Percentiles rank a stretch among this genome's conserved stretches.
These are phyloP conservation scores for Bacidia gigantensis DNA, from an alignment of 495 filamentous ascomycete genomes.

Conservation along the genomic window DNA sequence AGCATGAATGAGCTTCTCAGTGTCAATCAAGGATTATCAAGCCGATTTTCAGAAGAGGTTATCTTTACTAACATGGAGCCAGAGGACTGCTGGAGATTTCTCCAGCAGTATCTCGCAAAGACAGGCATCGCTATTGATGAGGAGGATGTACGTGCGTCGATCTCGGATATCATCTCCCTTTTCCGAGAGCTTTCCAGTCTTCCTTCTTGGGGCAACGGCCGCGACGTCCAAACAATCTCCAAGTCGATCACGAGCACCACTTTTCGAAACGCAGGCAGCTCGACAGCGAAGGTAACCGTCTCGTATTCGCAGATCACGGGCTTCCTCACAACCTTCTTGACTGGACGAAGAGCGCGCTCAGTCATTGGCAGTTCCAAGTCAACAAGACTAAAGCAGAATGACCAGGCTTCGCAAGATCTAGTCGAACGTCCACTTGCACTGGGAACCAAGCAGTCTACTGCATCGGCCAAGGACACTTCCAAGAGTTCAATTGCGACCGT, in stretches of 20 bases:
- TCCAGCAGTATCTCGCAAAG: slow-evolving; percentile 20
- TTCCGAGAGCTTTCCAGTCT: slow-evolving; percentile 33
- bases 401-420: background rate
- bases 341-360: slow-evolving; percentile 34
- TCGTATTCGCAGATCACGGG: slow-evolving; percentile 22
- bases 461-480: background rate
- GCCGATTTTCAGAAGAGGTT: slow-evolving; percentile 38
- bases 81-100: slow-evolving; percentile 29
- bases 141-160: slow-evolving; percentile 9
- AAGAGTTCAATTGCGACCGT: background rate
- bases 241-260: slow-evolving; percentile 30
- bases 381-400: background rate
- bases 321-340: slow-evolving; percentile 26
- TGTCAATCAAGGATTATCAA: slow-evolving; percentile 36
- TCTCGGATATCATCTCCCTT: slow-evolving; percentile 17
- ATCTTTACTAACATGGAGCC: slow-evolving; percentile 29
- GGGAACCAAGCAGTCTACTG: background rate
- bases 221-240: slow-evolving; percentile 46
- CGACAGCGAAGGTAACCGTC: slow-evolving; percentile 13
- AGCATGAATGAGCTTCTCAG: slow-evolving; percentile 60
- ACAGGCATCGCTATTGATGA: slow-evolving; percentile 27
- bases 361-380: slow-evolving; percentile 9
- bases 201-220: slow-evolving; percentile 52
- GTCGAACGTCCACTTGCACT: background rate
- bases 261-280: background rate